These are phyloP conservation scores for Yamadazyma dushanensis DNA, from an alignment of 1,139 yeast species.

Conservation along the genomic window DNA sequence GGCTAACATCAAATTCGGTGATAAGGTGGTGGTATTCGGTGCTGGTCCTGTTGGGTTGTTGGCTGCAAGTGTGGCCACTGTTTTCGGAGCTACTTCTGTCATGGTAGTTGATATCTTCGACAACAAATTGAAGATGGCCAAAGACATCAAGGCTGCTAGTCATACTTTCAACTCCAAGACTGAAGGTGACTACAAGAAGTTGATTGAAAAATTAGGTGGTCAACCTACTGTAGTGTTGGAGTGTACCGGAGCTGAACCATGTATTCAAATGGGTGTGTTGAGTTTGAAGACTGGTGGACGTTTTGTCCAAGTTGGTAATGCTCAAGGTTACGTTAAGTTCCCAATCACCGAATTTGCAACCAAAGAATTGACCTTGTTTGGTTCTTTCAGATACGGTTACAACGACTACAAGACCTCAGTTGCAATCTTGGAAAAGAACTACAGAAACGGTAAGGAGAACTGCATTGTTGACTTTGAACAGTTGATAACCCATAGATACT, in stretches of 20 bases:
- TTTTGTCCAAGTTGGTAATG: slow-evolving; percentile 77
- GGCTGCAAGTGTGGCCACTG: slow-evolving; percentile 74
- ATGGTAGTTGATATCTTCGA: slow-evolving; percentile 66
- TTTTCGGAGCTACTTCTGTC: slow-evolving; percentile 77
- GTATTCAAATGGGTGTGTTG: slow-evolving; percentile 63
- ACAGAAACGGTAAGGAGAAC: slow-evolving; percentile 58
- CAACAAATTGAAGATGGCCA: slow-evolving; percentile 58
- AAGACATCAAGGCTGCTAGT: slow-evolving; percentile 56
- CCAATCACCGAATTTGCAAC: slow-evolving; percentile 73
- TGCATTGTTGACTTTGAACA: slow-evolving; percentile 46
- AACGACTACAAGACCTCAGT: slow-evolving; percentile 81
- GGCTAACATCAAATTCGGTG: slow-evolving; percentile 70
- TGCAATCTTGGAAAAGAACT: slow-evolving; percentile 58
- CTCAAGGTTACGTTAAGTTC: slow-evolving; percentile 62
- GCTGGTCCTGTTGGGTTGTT: slow-evolving; percentile 93
- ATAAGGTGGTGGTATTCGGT: slow-evolving; percentile 76
- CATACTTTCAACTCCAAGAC: slow-evolving; percentile 59
- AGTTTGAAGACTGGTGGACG: slow-evolving; percentile 62
- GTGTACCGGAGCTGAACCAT: slow-evolving; percentile 70
- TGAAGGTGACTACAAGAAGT: slow-evolving; percentile 30
- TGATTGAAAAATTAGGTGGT: slow-evolving; percentile 43
- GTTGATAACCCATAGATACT: slow-evolving; percentile 76
- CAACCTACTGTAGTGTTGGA: slow-evolving; percentile 61
- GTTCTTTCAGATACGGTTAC: slow-evolving; percentile 79
- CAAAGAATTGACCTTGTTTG: slow-evolving; percentile 69